Evolutionary conservation across 2,329 filamentous ascomycete species (phyloP), one percentile per base, ranked within the genome.

Genomic region (Apiospora koreana): DNA sequence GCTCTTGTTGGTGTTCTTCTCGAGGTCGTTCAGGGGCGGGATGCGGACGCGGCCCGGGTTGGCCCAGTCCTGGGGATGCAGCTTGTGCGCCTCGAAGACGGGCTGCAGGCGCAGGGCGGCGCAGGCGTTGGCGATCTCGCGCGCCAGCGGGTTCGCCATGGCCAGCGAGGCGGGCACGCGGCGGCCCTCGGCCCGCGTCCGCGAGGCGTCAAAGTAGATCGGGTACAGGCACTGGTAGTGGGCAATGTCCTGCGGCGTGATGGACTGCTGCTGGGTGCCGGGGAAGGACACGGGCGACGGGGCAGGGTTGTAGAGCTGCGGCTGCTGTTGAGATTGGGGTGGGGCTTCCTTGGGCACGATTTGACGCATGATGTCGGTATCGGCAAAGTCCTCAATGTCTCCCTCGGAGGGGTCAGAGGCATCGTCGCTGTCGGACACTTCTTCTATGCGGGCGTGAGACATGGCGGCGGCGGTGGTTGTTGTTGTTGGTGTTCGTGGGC

Each of bases 61-160:
- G 70, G 92, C 92, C 96, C 96, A 99, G 85, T 99, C 96, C 83
- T 96, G 95, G 8, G 96, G 96, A 82, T 99, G 96, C 72, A 91
- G 88, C 85, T 97, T 97, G 79, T 93, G 92, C 1, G 95, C 94
- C 83, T 99, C 96, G 80, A 98, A 92, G 9, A 96, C 90, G 58
- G 92, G 91, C 72, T 89, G 87, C 45, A 94, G 84, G 41, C 91
- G 88, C 71, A 97, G 87, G 64, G 86, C 83, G 54, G 91, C 90
- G 81, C 93, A 93, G n/a, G 95, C 95, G 79, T 93, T 92, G 62
- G 94, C 92, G 79, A 99, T 95, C 77, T 96, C 94, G 77, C 93
- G 89, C 9, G 96, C 96, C 54, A 99, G 87, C 38, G 96, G 96
- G 83, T 95, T 97, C 70, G 86, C 80, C 6, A 98, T 93, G 0